phyloP scores from a whole-genome alignment of 106 monocot genomes.

The Cymbidium sinense region DNA sequence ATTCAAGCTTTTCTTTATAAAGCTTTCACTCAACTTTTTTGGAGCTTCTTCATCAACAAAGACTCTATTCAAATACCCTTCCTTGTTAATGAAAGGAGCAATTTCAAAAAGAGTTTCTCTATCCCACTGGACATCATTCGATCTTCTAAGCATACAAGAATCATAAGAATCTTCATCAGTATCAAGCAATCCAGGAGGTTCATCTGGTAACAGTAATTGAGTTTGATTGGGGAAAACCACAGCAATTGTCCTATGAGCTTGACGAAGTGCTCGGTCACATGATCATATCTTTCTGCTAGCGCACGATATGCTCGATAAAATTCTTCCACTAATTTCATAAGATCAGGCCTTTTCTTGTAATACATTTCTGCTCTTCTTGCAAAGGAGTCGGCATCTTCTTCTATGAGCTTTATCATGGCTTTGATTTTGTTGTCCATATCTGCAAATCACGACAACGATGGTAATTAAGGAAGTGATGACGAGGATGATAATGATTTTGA shows the following conservation, averaged over 20 bases:
- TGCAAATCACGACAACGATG: constrained; percentile 10
- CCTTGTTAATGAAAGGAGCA: constrained; percentile 9
- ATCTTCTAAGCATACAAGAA: constrained; percentile 17
- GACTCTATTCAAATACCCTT: constrained; percentile 29
- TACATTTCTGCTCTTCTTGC: constrained; percentile 77
- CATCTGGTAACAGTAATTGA: constrained; percentile 37
- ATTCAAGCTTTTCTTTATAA: not conserved
- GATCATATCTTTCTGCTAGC: no score
- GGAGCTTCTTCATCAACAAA: constrained; percentile 23
- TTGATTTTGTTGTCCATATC: constrained; percentile 69
- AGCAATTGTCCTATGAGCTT: constrained; percentile 62
- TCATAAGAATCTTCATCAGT: constrained; percentile 12
- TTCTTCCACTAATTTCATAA: constrained; percentile 61
- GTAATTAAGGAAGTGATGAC: not conserved
- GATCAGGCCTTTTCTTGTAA: constrained; percentile 58
- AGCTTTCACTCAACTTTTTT: not conserved
- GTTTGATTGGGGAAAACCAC: constrained; percentile 61
- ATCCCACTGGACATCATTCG: constrained; percentile 12
- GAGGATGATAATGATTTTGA: not conserved
- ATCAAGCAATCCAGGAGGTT: constrained; percentile 17
- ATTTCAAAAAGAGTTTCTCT: constrained; percentile 15
- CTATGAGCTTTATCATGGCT: constrained; percentile 66
- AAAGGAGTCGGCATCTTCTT: constrained; percentile 81
- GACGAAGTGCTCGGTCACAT: constrained; percentile 53
- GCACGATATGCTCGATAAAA: no score